Conservation (phyloP, 106 monocot species). For the Dioscorea alata region DNA sequence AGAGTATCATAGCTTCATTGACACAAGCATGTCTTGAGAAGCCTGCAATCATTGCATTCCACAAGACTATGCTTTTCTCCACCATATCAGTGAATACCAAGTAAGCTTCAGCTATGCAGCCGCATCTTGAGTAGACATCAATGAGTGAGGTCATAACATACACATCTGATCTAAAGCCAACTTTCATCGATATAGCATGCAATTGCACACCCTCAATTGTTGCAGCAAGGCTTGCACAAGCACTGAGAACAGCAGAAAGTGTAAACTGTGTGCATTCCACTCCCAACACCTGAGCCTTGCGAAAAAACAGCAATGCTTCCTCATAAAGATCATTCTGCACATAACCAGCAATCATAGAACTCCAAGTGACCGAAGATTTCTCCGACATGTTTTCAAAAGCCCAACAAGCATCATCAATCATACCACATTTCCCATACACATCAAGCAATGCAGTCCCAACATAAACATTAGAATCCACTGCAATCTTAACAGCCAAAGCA, state of each 20-base stretch:
- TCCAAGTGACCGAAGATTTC: slow-evolving; percentile 65
- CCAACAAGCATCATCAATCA: slow-evolving; percentile 32
- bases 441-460: slow-evolving; percentile 55
- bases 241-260: slow-evolving; percentile 44
- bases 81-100: slow-evolving; percentile 26
- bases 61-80: slow-evolving; percentile 37
- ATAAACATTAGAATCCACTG: slow-evolving; percentile 34
- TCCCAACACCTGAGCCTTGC: slow-evolving; percentile 23
- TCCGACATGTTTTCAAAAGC: slow-evolving; percentile 45
- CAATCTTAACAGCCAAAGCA: slow-evolving; percentile 40
- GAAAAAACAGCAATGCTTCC: slow-evolving; percentile 33
- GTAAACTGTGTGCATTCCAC: slow-evolving; percentile 38
- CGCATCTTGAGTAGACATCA: slow-evolving; percentile 56
- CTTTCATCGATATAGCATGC: slow-evolving; percentile 30
- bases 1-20: slow-evolving; percentile 33
- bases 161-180: slow-evolving; percentile 25
- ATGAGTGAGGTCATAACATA: slow-evolving; percentile 50
- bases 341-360: slow-evolving; percentile 54
- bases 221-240: slow-evolving; percentile 45
- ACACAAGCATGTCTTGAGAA: slow-evolving; percentile 43
- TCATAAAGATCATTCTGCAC: slow-evolving; percentile 55
- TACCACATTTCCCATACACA: slow-evolving; percentile 47
- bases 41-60: slow-evolving; percentile 72
- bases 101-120: slow-evolving; percentile 41
- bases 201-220: slow-evolving; percentile 44